Evolutionary conservation across 2,329 filamentous ascomycete species (phyloP).

Genomic region (Lasiodiplodia citricola): DNA sequence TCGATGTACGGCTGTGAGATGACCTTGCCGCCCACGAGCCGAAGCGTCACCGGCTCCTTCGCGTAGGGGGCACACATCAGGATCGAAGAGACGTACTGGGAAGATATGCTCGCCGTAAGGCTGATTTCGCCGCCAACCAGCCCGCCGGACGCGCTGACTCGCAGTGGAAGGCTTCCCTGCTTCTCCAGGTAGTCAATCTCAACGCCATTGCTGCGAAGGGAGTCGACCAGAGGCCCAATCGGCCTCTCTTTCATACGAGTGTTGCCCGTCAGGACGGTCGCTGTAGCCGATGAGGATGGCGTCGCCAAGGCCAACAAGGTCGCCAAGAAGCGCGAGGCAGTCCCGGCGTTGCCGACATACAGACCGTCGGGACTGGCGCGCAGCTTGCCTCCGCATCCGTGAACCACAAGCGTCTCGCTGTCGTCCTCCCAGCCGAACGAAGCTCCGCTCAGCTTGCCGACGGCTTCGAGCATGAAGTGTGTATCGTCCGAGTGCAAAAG

Average conservation of each 20-base stretch:
- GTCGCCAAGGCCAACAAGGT: constrained; percentile 86
- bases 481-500: constrained; percentile 96
- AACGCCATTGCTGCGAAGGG: constrained; percentile 83
- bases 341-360: constrained; percentile 96
- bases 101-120: constrained; percentile 92
- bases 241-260: constrained; percentile 94
- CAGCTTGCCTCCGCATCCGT: constrained; percentile 87
- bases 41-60: constrained; percentile 88
- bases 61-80: constrained; percentile 97
- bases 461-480: constrained; percentile 95
- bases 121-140: constrained; percentile 81
- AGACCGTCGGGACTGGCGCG: constrained; percentile 76
- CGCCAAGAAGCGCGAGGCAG: constrained; percentile 92
- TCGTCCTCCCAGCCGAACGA: constrained; percentile 93
- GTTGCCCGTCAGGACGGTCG: constrained; percentile 89
- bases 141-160: constrained; percentile 68
- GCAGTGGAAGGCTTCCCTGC: constrained; percentile 81
- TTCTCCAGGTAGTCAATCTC: constrained; percentile 83
- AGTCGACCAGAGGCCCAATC: constrained; percentile 91
- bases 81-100: constrained; percentile 98
- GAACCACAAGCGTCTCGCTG: constrained; percentile 87
- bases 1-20: constrained; percentile 98
- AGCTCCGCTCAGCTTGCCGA: constrained; percentile 81
- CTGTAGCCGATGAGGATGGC: constrained; percentile 61
- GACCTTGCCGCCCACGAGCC: constrained; percentile 89